Conservation (phyloP, 2,329 filamentous ascomycete genomes). For the Fusarium newnesense region DNA sequence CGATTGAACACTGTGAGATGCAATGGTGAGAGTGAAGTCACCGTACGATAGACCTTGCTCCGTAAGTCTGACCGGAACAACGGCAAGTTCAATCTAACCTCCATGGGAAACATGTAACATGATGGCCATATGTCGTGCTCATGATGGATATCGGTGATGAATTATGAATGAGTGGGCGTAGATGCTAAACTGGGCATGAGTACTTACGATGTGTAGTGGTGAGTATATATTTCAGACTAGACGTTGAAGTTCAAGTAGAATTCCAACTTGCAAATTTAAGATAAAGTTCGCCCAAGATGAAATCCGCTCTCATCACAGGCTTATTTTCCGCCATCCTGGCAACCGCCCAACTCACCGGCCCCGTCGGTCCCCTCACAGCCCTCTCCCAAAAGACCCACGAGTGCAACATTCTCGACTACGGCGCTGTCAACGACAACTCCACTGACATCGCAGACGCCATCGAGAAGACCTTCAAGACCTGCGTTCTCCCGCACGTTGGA, state of each 20-base stretch:
- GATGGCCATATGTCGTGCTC: not conserved
- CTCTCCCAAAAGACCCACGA: not conserved
- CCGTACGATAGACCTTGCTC: too few species aligned
- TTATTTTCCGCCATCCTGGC: not conserved
- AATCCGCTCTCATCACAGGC: not conserved
- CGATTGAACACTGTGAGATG: not conserved
- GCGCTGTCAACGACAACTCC: not conserved
- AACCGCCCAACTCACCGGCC: not conserved
- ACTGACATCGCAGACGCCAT: not conserved
- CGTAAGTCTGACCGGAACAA: not conserved
- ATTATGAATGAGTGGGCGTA: not conserved
- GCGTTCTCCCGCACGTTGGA: not conserved
- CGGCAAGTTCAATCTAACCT: not conserved
- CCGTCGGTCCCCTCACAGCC: not conserved
- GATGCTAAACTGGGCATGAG: not conserved
- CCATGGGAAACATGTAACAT: not conserved
- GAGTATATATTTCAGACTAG: not conserved
- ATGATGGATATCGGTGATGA: fast-evolving
- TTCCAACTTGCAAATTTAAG: fast-evolving
- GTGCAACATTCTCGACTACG: not conserved
- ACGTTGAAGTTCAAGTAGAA: fast-evolving
- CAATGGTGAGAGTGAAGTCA: not conserved
- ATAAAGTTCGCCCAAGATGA: not conserved
- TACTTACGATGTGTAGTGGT: not conserved
- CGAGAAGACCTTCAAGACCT: not conserved